Evolutionary conservation across 371 early-diverging fungal species (phyloP).

Genomic region (Rhizopus microsporus): DNA sequence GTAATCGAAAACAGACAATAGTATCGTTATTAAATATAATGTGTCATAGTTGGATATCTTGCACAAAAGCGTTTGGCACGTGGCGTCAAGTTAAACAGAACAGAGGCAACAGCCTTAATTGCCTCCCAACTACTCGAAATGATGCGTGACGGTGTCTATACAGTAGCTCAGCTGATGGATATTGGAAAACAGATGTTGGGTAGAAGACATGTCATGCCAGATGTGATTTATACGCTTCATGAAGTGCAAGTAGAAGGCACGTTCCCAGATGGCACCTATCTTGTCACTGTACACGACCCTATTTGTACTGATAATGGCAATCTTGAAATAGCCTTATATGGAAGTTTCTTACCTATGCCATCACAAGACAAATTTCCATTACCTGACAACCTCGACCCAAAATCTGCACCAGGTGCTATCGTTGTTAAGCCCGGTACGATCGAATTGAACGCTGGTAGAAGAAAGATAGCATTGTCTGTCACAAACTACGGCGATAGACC

Average conservation of each 20-base stretch:
- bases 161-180: slow-evolving; percentile 87
- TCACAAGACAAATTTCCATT: slow-evolving; percentile 57
- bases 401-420: slow-evolving; percentile 67
- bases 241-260: slow-evolving; percentile 92
- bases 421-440: slow-evolving; percentile 65
- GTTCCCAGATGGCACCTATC: slow-evolving; percentile 88
- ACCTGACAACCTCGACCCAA: slow-evolving; percentile 31
- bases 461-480: slow-evolving; percentile 67
- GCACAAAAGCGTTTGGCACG: slow-evolving; percentile 90
- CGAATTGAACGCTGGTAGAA: slow-evolving; percentile 69
- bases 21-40: neutral
- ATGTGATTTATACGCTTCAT: slow-evolving; percentile 65
- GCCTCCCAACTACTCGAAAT: slow-evolving; percentile 84
- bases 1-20: slow-evolving; percentile 17
- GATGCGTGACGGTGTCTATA: slow-evolving; percentile 84
- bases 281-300: slow-evolving; percentile 90
- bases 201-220: slow-evolving; percentile 77
- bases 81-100: slow-evolving; percentile 81
- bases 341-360: slow-evolving; percentile 82
- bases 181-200: slow-evolving; percentile 88
- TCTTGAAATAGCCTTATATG: slow-evolving; percentile 80
- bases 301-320: slow-evolving; percentile 82
- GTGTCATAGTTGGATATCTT: slow-evolving; percentile 68
- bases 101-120: slow-evolving; percentile 86
- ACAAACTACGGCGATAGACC: slow-evolving; percentile 92